phyloP scores from a whole-genome alignment of 2,329 filamentous ascomycete genomes.

The Botrytis pseudocinerea region DNA sequence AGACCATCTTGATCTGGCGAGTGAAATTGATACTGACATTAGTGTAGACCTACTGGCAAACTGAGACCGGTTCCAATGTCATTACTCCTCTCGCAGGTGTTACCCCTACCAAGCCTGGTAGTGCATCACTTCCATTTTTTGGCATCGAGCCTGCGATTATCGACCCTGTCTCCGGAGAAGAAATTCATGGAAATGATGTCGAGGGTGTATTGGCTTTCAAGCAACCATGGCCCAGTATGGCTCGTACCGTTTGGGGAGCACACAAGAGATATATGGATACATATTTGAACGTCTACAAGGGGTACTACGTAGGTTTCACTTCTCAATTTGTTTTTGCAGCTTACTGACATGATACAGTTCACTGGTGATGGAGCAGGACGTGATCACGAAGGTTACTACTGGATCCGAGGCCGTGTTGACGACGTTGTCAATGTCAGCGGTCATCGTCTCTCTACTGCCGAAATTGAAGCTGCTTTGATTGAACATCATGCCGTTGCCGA shows the following conservation, averaged over 20 bases:
- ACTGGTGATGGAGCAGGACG: conserved; percentile 92
- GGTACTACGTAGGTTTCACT: conserved; percentile 80
- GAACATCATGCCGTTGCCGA: conserved; percentile 90
- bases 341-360: conserved; percentile 55
- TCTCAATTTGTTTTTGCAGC: conserved; percentile 11
- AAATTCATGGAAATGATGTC: conserved; percentile 93
- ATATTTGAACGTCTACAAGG: conserved; percentile 95
- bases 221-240: conserved; percentile 98
- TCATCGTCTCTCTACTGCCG: conserved; percentile 92
- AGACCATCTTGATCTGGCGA: conserved; percentile 46
- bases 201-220: conserved; percentile 73
- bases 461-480: conserved; percentile 95
- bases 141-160: conserved; percentile 97
- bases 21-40: conserved; percentile 33
- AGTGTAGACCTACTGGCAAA: conserved; percentile 96
- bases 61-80: conserved; percentile 94
- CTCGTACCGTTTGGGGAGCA: conserved; percentile 93
- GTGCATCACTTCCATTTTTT: conserved; percentile 95
- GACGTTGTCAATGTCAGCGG: conserved; percentile 98
- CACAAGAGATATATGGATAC: conserved; percentile 99
- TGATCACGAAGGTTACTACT: conserved; percentile 98
- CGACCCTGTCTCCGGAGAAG: conserved; percentile 90
- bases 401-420: conserved; percentile 97
- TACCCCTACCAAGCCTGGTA: conserved; percentile 94
- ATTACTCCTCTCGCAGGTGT: conserved; percentile 92